Conservation (phyloP, 306 rosid species). For the Psophocarpus tetragonolobus region DNA sequence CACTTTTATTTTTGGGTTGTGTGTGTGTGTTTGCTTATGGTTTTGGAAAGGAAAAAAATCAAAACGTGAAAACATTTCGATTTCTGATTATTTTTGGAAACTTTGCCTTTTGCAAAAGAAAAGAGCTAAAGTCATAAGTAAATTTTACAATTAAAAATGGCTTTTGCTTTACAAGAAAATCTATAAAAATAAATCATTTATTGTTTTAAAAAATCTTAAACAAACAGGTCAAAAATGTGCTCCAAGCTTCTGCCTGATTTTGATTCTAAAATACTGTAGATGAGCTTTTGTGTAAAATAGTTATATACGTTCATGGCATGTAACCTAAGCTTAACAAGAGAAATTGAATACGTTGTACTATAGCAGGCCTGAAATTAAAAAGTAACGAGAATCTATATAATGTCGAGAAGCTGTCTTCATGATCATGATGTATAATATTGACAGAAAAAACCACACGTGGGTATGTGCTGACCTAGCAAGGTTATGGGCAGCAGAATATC, state of each 20-base stretch:
- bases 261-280: neutral
- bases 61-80: no score
- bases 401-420: neutral
- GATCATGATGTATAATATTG: neutral
- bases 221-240: neutral
- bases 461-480: neutral
- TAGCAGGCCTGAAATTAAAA: neutral
- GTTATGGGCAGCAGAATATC: neutral
- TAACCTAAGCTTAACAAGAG: no score
- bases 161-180: no score
- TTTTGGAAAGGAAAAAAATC: no score
- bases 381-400: neutral
- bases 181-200: no score
- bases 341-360: no score
- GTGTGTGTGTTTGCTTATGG: no score
- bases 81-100: no score
- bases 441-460: neutral
- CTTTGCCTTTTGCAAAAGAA: no score
- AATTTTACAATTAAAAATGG: neutral
- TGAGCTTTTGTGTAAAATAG: neutral
- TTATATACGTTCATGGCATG: neutral
- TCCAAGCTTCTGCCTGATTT: neutral
- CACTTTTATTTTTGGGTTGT: no score
- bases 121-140: no score
- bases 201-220: no score